Evolutionary conservation across 331 rosid genomes (phyloP).

Genomic region (Rhamnella rubrinervis): DNA sequence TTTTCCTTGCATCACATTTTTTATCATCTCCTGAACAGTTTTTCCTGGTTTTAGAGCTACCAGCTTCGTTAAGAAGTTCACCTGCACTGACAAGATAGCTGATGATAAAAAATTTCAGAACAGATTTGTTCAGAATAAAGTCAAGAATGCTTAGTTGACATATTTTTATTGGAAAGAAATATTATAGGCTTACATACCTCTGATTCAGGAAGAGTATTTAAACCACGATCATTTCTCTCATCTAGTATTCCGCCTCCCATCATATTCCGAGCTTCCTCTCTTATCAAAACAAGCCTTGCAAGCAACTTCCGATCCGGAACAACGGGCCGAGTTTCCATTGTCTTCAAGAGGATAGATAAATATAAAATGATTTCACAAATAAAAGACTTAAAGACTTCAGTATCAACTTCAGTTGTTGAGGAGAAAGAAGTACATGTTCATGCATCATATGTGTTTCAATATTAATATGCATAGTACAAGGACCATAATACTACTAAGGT

Average conservation of each 20-base stretch:
- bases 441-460: background rate
- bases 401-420: conserved; percentile 5
- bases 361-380: conserved; percentile 7
- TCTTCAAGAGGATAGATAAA: conserved; percentile 42
- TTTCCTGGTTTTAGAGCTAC: conserved; percentile 90
- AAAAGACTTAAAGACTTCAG: conserved; percentile 4
- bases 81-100: conserved; percentile 47
- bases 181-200: conserved; percentile 49
- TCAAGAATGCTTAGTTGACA: background rate
- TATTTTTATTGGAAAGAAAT: background rate
- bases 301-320: conserved; percentile 89
- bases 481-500: background rate
- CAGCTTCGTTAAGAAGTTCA: conserved; percentile 81
- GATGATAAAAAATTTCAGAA: background rate
- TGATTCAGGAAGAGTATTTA: conserved; percentile 80
- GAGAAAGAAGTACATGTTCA: conserved; percentile 2
- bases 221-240: conserved; percentile 88
- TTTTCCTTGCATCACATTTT: conserved; percentile 91
- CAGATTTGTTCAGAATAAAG: background rate
- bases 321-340: conserved; percentile 91
- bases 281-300: conserved; percentile 93
- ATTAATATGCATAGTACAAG: background rate
- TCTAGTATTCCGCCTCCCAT: conserved; percentile 97
- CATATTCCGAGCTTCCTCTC: conserved; percentile 97
- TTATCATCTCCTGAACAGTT: conserved; percentile 78